Percentiles rank a stretch among this genome's conserved stretches.
Conservation (phyloP, 768 basidiomycete genomes). For the Lactarius evosmus region DNA sequence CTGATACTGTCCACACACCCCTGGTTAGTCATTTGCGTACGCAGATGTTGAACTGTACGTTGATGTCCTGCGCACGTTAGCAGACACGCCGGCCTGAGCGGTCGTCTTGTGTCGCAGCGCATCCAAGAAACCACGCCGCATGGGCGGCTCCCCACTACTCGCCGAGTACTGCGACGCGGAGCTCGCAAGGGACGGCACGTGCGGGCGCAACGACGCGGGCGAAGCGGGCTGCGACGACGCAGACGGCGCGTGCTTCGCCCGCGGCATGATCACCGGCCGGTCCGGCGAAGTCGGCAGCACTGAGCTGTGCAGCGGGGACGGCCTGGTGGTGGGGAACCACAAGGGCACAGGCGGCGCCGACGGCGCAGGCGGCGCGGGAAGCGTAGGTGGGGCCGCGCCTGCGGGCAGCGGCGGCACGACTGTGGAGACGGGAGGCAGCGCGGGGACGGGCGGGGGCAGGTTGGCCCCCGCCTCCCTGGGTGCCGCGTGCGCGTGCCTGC, state of each 20-base stretch:
- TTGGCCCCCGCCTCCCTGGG: background rate
- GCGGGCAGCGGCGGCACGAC: background rate
- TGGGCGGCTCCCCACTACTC: conserved; percentile 39
- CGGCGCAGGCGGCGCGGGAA: background rate
- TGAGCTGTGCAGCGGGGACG: conserved; percentile 8
- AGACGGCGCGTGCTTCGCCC: conserved; percentile 6
- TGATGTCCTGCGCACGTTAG: conserved; percentile 2
- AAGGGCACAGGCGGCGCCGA: background rate
- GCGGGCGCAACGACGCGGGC: conserved; percentile 19
- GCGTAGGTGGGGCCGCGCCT: background rate
- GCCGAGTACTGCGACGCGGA: conserved; percentile 39
- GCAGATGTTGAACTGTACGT: conserved; percentile 25
- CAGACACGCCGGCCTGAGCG: background rate
- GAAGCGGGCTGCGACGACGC: conserved; percentile 1
- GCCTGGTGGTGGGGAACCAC: background rate
- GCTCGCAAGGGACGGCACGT: conserved; percentile 36
- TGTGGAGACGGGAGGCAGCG: background rate
- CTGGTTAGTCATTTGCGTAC: conserved; percentile 20
- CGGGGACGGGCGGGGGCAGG: background rate
- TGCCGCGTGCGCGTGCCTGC: background rate
- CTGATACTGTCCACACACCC: background rate
- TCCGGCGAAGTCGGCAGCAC: conserved; percentile 10
- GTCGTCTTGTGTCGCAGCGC: conserved; percentile 23
- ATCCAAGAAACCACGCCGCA: conserved; percentile 30
- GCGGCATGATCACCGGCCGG: conserved; percentile 22